phyloP scores from a whole-genome alignment of 768 basidiomycete genomes.

The Boletus sensibilis region DNA sequence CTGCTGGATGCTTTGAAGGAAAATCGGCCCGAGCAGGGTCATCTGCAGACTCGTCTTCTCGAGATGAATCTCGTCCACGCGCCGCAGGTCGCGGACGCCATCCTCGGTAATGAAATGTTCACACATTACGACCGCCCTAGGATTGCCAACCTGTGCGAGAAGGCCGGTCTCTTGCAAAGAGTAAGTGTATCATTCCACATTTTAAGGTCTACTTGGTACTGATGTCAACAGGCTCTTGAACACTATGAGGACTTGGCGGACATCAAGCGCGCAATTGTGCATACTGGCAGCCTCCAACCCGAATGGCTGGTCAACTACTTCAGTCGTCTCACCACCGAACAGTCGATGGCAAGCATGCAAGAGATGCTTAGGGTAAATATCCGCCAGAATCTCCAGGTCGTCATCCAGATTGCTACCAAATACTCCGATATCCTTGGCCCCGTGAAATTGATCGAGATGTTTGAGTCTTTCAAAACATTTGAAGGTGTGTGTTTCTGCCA shows the following conservation, averaged over 20 bases:
- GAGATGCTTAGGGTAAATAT: conserved; percentile 98
- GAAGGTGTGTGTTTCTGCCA: conserved; percentile 57
- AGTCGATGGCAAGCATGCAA: conserved; percentile 92
- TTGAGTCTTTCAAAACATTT: conserved; percentile 95
- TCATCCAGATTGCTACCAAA: conserved; percentile 96
- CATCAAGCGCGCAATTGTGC: conserved; percentile 97
- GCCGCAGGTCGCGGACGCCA: conserved; percentile 98
- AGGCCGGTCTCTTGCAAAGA: conserved; percentile 92
- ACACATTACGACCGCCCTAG: conserved; percentile 93
- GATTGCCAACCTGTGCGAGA: conserved; percentile 97
- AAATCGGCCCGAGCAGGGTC: conserved; percentile 95
- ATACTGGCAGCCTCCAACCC: conserved; percentile 76
- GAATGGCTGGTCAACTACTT: conserved; percentile 99
- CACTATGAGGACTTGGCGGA: conserved; percentile 98
- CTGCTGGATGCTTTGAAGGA: conserved; percentile 96
- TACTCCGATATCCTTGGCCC: conserved; percentile 98
- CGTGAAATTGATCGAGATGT: conserved; percentile 97
- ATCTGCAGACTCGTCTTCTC: conserved; percentile 90
- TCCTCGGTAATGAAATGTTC: conserved; percentile 99
- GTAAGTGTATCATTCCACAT: conserved; percentile 45
- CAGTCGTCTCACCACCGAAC: conserved; percentile 93
- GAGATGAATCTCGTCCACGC: conserved; percentile 99
- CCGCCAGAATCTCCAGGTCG: conserved; percentile 94
- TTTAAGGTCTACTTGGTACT: background rate
- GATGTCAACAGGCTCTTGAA: conserved; percentile 78